phyloP scores from a whole-genome alignment of 129 eudicot genomes.

The Tagetes patula region DNA sequence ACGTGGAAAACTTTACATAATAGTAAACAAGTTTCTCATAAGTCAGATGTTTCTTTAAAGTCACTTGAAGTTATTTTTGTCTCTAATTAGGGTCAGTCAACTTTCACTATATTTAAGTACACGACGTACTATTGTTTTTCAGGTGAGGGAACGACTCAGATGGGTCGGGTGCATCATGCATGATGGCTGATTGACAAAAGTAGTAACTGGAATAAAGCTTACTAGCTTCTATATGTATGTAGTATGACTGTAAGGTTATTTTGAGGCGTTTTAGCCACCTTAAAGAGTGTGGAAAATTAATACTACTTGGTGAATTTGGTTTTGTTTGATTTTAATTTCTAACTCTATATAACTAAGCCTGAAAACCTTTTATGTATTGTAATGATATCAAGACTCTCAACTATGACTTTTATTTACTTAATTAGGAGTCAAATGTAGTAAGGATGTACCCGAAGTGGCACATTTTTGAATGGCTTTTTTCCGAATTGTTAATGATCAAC shows the following conservation, averaged over 20 bases:
- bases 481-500: too few species aligned
- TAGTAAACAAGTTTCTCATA: too few species aligned
- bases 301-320: not conserved
- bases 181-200: not conserved
- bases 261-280: not conserved
- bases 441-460: too few species aligned
- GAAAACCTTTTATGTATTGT: not conserved
- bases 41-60: too few species aligned
- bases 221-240: not conserved
- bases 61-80: too few species aligned
- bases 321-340: constrained; percentile 1
- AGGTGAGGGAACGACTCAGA: not conserved
- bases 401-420: not conserved
- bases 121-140: not conserved
- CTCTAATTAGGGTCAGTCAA: too few species aligned
- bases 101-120: too few species aligned
- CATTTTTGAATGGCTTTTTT: too few species aligned
- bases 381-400: constrained; percentile 7
- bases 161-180: not conserved
- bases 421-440: too few species aligned
- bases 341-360: not conserved
- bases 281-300: not conserved
- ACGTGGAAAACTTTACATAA: not conserved
- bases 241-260: not conserved
- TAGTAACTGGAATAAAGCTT: constrained; percentile 16